Base-by-base conservation (phyloP, 495 filamentous ascomycete species). In the Penicillium lividum region DNA sequence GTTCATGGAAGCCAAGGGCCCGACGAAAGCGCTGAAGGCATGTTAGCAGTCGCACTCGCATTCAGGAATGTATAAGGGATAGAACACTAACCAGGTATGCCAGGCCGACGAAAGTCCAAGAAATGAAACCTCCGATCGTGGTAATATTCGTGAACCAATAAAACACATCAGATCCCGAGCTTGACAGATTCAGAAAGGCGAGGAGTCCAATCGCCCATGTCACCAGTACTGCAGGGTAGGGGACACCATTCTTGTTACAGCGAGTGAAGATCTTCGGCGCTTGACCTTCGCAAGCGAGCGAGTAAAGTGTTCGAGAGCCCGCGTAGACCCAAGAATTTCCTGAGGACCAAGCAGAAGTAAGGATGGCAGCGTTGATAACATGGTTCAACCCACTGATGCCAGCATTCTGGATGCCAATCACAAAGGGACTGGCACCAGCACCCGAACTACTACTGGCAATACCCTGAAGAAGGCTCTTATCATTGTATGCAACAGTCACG, bases 261-360 rank as follows among this genome's bases (percentile, higher is more conserved):
- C 64, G 65, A 16, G 72, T 68, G 36, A 82, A 69, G n/a, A 79
- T 42, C 38, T 68, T 70, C 0, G 90, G 90, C 0, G 90, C 90
- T 43, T 88, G 84, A 4, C 87, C 82, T 46, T 85, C 79, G 27
- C 81, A 68, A 0, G 89, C 87, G 58, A 93, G 82, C n/a, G 86
- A 89, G 68, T 90, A 89, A 9, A 94, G 80, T 46, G 87, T 86
- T 49, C 90, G 83, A 5, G 85, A 88, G 18, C 86, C 87, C 4
- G 85, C 89, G 70, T 88, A 93, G 51, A 91, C 76, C 77, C 87
- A 91, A 3, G 88, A 84, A 63, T 93, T 93, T 29, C 84, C 89
- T 1, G 85, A 82, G 4, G 86, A 89, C 61, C 82, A 81, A 3
- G 85, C 87, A 1, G 86, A 86, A 30, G 78, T 88, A 45, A 91